phyloP scores from a whole-genome alignment of 441 rosid genomes.

The Raphanus hybrid region DNA sequence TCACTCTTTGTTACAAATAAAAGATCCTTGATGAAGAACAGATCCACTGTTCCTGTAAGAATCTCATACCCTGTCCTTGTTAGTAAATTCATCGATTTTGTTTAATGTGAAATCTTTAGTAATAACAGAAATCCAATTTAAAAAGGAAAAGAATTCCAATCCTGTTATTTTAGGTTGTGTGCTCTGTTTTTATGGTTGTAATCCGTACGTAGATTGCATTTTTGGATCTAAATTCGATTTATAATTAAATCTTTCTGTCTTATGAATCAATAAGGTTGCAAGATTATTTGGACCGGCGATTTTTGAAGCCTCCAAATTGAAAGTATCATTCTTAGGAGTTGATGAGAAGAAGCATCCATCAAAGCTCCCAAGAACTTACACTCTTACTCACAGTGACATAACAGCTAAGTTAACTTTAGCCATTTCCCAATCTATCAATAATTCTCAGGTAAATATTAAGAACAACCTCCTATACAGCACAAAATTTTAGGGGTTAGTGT shows the following conservation, averaged over 20 bases:
- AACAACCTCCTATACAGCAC: no score
- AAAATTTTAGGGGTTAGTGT: background rate
- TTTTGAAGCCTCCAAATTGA: slow-evolving; percentile 87
- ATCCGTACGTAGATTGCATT: background rate
- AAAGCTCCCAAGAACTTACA: slow-evolving; percentile 80
- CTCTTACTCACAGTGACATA: slow-evolving; percentile 84
- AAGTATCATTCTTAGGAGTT: slow-evolving; percentile 81
- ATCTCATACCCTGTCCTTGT: background rate
- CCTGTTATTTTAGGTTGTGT: background rate
- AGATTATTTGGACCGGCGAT: slow-evolving; percentile 92
- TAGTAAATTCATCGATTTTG: background rate
- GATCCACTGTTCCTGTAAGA: slow-evolving; percentile 59
- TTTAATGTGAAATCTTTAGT: background rate
- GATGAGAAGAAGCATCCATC: slow-evolving; percentile 92
- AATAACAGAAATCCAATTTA: background rate
- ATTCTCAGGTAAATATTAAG: slow-evolving; percentile 67
- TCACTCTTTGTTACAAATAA: slow-evolving; percentile 48
- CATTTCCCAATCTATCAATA: slow-evolving; percentile 77
- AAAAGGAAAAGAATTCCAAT: background rate
- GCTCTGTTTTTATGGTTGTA: slow-evolving; percentile 18
- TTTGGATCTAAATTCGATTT: background rate
- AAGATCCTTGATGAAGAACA: slow-evolving; percentile 49
- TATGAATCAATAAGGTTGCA: slow-evolving; percentile 54
- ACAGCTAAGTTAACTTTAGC: slow-evolving; percentile 81
- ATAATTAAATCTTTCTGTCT: background rate